Base-by-base conservation (phyloP, 805 yeast species). In the Metschnikowia rubicola region DNA sequence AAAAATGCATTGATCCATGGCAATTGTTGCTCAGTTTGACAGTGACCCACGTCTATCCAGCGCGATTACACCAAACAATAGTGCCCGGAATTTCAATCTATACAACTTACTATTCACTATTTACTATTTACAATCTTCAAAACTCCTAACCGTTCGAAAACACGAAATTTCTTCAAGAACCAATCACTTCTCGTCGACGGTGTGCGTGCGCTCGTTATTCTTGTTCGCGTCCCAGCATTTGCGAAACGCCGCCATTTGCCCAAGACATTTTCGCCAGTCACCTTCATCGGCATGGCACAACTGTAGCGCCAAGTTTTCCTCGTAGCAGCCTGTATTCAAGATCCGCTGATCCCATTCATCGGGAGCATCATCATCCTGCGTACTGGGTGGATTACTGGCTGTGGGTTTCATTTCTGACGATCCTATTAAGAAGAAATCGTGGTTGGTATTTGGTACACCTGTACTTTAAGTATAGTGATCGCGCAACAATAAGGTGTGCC, bases 291-390 rank as follows among this genome's bases (percentile, higher is more conserved):
- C 90, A 60, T 85, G 90, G 55, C 96, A 88, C 31, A 87, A 65
- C 43, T 84, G 88, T 30, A 88, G 67, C 12, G 79, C 79, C 59
- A 83, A 64, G 57, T 88, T 88, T 59, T 88, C 91, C 30, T 77
- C 85, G 11, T 78, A 74, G 60, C 96, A 88, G 1, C 96, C 96
- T 0, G 96, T 87, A 31, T 81, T 74, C 29, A 73, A 75, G 41
- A 88, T 88, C 50, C 96, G 68, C 59, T 75, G 64, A 58, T 88
- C 94, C 84, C 91, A 85, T 42, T 77, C 88, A 58, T 85, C 91
- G 1, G 86, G 87, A 49, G 80, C 84, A 43, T 79, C 84, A 44
- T 80, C 85, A 10, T 46, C 49, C 8, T 31, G 35, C n/a, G 30
- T 34, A 12, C 15, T 12, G 37, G 21, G 15, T 13, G 13, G 21